Percentiles rank a stretch among this genome's conserved stretches.
Evolutionary conservation across 2,329 filamentous ascomycete species (phyloP).

Genomic region (Aschersonia sp.): DNA sequence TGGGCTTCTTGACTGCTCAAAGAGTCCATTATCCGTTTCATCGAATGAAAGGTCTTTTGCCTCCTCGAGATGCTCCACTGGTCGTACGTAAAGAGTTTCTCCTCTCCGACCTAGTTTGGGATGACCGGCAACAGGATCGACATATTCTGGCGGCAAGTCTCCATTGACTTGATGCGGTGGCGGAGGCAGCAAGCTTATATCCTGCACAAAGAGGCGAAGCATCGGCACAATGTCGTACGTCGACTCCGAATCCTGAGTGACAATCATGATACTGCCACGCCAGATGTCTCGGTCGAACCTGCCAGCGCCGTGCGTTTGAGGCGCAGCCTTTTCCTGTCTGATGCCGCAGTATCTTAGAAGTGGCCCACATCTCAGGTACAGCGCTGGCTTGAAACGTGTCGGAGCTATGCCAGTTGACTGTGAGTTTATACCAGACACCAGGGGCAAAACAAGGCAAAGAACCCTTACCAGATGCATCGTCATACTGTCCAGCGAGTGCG

Average conservation of each 20-base stretch:
- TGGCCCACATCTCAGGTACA: slow-evolving; percentile 84
- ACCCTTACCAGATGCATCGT: slow-evolving; percentile 42
- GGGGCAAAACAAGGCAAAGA: background rate
- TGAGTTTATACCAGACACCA: background rate
- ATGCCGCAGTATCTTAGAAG: slow-evolving; percentile 82
- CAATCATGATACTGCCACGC: slow-evolving; percentile 91
- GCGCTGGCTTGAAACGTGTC: slow-evolving; percentile 65
- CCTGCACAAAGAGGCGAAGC: slow-evolving; percentile 74
- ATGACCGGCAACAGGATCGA: slow-evolving; percentile 80
- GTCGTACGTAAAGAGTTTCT: slow-evolving; percentile 75
- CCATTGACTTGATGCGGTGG: slow-evolving; percentile 54
- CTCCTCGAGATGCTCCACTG: slow-evolving; percentile 74
- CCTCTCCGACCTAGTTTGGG: slow-evolving; percentile 76
- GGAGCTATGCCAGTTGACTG: slow-evolving; percentile 21
- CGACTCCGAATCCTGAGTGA: slow-evolving; percentile 73
- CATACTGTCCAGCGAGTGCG: slow-evolving; percentile 53
- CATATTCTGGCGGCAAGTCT: slow-evolving; percentile 63
- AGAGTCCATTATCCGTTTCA: slow-evolving; percentile 73
- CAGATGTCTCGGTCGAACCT: slow-evolving; percentile 59
- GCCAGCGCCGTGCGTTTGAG: slow-evolving; percentile 11
- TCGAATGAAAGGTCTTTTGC: slow-evolving; percentile 62
- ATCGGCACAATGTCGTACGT: slow-evolving; percentile 68
- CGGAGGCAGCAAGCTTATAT: slow-evolving; percentile 67
- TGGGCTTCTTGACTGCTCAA: slow-evolving; percentile 49
- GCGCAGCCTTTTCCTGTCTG: slow-evolving; percentile 41